Conservation (phyloP, 2,329 filamentous ascomycete species). For the Claviceps digitariae region DNA sequence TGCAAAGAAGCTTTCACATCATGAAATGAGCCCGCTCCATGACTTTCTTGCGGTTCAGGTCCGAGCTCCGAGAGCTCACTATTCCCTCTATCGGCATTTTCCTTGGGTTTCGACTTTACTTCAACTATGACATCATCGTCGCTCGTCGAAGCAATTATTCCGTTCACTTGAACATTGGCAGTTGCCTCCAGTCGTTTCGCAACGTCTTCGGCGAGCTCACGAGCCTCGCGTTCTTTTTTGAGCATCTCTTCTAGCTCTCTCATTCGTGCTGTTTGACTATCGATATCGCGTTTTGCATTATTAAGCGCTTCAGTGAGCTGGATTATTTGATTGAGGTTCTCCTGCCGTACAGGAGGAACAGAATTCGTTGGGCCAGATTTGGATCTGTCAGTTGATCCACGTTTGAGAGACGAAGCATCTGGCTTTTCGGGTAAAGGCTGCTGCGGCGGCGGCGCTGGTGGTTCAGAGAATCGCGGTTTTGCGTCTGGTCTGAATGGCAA, state of each 20-base stretch:
- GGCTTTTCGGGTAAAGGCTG: conserved; percentile 91
- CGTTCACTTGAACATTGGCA: conserved; percentile 21
- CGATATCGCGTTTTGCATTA: conserved; percentile 73
- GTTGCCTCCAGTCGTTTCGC: conserved; percentile 56
- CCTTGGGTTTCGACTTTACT: conserved; percentile 9
- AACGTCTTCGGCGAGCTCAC: conserved; percentile 72
- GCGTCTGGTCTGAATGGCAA: conserved; percentile 53
- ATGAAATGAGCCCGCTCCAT: conserved; percentile 4
- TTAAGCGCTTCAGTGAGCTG: conserved; percentile 75
- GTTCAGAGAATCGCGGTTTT: conserved; percentile 80
- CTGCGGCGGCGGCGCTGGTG: conserved; percentile 83
- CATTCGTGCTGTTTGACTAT: conserved; percentile 66
- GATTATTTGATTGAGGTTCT: conserved; percentile 59
- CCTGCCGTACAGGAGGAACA: conserved; percentile 48
- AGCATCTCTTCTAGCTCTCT: conserved; percentile 65
- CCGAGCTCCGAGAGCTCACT: not conserved
- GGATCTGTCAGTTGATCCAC: conserved; percentile 61
- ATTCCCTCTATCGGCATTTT: not conserved
- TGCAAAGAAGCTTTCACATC: conserved; percentile 31
- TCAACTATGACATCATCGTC: conserved; percentile 13
- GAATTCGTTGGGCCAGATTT: conserved; percentile 39
- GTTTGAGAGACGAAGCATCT: conserved; percentile 61
- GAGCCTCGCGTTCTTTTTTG: conserved; percentile 64
- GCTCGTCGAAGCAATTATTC: conserved; percentile 11
- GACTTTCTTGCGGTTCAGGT: not conserved